These are phyloP conservation scores for Colletotrichum sp. DNA, from an alignment of 2,329 filamentous ascomycete species.

Conservation along the genomic window DNA sequence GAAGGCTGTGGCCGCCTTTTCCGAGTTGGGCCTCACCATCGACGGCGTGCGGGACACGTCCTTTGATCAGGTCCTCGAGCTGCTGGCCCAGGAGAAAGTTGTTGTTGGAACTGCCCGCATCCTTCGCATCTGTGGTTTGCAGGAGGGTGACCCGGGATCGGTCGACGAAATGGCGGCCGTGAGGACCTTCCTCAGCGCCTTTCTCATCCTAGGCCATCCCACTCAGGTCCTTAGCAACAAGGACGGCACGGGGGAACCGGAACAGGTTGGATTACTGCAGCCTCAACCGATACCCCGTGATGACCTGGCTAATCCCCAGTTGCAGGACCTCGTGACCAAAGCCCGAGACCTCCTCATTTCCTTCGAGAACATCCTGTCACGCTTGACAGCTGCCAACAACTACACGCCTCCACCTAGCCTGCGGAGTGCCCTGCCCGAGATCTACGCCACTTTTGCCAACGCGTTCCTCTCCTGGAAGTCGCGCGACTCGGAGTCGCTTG, in stretches of 20 bases:
- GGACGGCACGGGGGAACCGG: conserved; percentile 61
- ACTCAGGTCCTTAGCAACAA: conserved; percentile 79
- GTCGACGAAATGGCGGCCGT: conserved; percentile 73
- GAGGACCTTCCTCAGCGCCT: conserved; percentile 80
- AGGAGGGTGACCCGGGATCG: conserved; percentile 67
- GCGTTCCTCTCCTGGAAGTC: conserved; percentile 87
- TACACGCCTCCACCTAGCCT: conserved; percentile 70
- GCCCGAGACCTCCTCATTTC: conserved; percentile 77
- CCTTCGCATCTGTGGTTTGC: conserved; percentile 72
- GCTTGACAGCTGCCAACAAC: conserved; percentile 69
- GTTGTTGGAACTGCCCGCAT: conserved; percentile 70
- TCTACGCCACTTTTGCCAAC: conserved; percentile 76
- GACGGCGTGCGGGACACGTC: conserved; percentile 72
- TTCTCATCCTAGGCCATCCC: conserved; percentile 80
- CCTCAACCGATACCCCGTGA: conserved; percentile 51
- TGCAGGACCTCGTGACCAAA: conserved; percentile 77
- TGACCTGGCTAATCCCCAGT: conserved; percentile 65
- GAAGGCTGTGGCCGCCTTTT: conserved; percentile 69
- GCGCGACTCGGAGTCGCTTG: conserved; percentile 76
- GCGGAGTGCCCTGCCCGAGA: conserved; percentile 67
- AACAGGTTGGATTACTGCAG: conserved; percentile 55
- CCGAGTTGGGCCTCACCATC: conserved; percentile 70
- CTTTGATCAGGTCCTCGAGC: conserved; percentile 75
- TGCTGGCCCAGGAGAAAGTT: conserved; percentile 71
- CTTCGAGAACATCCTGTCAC: conserved; percentile 77